phyloP scores from a whole-genome alignment of 1,284 basidiomycete genomes.

The Anthracocystis panici-leucophaei region DNA sequence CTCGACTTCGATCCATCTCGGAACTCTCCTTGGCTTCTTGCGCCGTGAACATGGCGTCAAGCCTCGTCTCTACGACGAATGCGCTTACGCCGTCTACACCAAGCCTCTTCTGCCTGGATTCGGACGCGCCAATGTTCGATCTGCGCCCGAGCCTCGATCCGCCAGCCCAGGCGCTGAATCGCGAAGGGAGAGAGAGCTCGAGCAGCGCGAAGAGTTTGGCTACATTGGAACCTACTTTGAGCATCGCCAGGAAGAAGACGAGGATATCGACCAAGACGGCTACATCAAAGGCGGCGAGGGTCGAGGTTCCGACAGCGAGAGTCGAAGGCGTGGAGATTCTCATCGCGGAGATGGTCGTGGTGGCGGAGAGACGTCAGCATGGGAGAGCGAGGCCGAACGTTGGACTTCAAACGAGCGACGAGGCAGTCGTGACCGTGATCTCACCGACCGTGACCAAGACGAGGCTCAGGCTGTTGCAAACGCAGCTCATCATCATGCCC shows the following conservation, averaged over 20 bases:
- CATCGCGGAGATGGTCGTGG: conserved; percentile 28
- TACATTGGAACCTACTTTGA: conserved; percentile 77
- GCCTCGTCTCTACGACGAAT: conserved; percentile 91
- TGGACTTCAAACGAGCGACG: conserved; percentile 30
- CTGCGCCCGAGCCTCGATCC: conserved; percentile 75
- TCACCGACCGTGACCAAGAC: conserved; percentile 15
- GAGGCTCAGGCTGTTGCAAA: conserved; percentile 9
- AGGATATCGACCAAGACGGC: conserved; percentile 65
- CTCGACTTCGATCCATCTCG: conserved; percentile 75
- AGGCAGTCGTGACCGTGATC: conserved; percentile 22
- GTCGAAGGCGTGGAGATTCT: conserved; percentile 30
- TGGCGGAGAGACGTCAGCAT: conserved; percentile 47
- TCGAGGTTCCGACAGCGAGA: conserved; percentile 50
- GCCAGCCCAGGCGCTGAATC: conserved; percentile 76
- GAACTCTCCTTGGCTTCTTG: conserved; percentile 74
- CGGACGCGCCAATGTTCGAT: conserved; percentile 84
- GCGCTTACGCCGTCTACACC: conserved; percentile 91
- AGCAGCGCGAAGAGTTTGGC: conserved; percentile 88
- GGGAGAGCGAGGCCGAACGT: conserved; percentile 57
- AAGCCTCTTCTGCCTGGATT: conserved; percentile 92
- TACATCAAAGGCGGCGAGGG: conserved; percentile 67
- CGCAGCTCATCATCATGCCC: conserved; percentile 22
- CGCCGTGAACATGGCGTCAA: conserved; percentile 92
- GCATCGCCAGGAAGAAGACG: conserved; percentile 57
- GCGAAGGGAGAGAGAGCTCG: conserved; percentile 76